Conservation (phyloP, 352 stramenopile genomes). For the Thalassiosira oceanica region DNA sequence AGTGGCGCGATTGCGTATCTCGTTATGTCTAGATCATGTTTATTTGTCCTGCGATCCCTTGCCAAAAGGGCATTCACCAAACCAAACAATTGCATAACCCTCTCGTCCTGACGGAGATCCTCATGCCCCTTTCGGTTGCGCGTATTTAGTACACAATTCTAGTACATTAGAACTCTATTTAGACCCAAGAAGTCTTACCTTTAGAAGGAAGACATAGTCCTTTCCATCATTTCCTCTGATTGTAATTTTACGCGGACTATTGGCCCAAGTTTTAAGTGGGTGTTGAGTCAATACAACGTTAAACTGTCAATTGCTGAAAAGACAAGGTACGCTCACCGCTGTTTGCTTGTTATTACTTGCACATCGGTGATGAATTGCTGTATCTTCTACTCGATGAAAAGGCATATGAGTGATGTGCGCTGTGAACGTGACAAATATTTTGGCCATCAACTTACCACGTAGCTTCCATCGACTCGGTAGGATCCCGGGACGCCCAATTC, state of each 20-base stretch:
- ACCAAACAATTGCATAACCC: slow-evolving; percentile 99
- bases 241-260: slow-evolving; percentile 95
- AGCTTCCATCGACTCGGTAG: slow-evolving; percentile 85
- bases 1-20: slow-evolving; percentile 97
- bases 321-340: too few species aligned
- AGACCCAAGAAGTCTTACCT: too few species aligned
- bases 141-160: too few species aligned
- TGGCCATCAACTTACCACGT: too few species aligned
- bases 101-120: slow-evolving; percentile 98
- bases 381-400: too few species aligned
- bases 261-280: too few species aligned
- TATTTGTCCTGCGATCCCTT: slow-evolving; percentile 93
- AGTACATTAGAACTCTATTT: too few species aligned
- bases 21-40: slow-evolving; percentile 96
- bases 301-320: too few species aligned
- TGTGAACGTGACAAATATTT: too few species aligned
- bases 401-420: too few species aligned
- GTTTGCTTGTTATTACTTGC: slow-evolving; percentile 96
- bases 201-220: slow-evolving; percentile 99
- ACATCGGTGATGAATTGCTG: slow-evolving; percentile 90
- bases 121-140: too few species aligned
- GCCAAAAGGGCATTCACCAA: slow-evolving; percentile 98
- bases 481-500: slow-evolving; percentile 95
- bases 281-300: too few species aligned
- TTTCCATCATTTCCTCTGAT: slow-evolving; percentile 94